Conservation (phyloP, 208 protist genomes). For the Crithidia acanthocephali region DNA sequence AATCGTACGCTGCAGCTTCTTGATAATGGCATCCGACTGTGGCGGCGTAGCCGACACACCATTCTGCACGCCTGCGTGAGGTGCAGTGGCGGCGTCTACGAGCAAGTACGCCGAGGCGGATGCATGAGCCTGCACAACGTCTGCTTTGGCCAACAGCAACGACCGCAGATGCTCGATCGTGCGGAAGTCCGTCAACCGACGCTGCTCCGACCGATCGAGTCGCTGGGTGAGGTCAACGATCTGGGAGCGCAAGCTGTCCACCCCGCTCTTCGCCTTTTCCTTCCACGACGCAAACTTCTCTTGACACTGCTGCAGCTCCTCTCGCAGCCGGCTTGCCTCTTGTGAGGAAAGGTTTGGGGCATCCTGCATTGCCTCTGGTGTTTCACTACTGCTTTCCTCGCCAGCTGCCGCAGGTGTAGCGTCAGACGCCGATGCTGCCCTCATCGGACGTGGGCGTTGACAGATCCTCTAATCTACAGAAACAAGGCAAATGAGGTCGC, state of each 20-base stretch:
- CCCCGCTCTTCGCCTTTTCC: constrained; percentile 69
- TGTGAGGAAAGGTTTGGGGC: neutral
- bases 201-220: constrained; percentile 34
- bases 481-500: no score
- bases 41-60: neutral
- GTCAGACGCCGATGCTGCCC: neutral
- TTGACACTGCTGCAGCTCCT: constrained; percentile 57
- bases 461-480: no score
- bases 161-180: neutral
- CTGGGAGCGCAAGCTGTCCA: constrained; percentile 71
- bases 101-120: constrained; percentile 25
- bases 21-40: neutral
- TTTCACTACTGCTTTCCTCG: neutral
- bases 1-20: constrained; percentile 23
- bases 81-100: neutral
- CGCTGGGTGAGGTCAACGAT: constrained; percentile 56
- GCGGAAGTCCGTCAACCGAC: neutral
- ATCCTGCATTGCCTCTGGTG: neutral
- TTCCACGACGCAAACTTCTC: constrained; percentile 80
- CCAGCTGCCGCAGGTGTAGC: neutral
- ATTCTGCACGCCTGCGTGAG: neutral
- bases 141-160: neutral
- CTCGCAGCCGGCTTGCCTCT: constrained; percentile 38
- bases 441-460: no score
- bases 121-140: constrained; percentile 3